A percentile compares a stretch with the other conserved stretches of the same genome.
These are phyloP conservation scores for Jacaranda copaia DNA, from an alignment of 257 asterid species.

Conservation along the genomic window DNA sequence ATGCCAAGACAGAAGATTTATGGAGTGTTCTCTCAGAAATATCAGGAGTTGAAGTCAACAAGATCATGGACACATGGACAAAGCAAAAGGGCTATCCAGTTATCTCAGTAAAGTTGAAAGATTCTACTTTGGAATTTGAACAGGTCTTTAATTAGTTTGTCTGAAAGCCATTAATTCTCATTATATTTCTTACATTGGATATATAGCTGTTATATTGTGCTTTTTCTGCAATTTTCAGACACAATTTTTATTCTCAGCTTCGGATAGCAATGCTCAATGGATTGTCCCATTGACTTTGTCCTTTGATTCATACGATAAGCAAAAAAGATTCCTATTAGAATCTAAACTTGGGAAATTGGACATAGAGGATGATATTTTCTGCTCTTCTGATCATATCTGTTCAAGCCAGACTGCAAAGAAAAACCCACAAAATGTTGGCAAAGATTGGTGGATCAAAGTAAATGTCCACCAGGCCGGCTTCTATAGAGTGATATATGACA, in stretches of 20 bases:
- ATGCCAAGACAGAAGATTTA: conserved; percentile 56
- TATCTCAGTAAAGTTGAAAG: conserved; percentile 42
- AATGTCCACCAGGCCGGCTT: conserved; percentile 52
- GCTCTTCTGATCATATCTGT: conserved; percentile 2
- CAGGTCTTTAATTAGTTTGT: conserved; percentile 38
- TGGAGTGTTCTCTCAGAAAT: conserved; percentile 53
- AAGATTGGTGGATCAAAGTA: conserved; percentile 50
- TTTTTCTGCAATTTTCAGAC: conserved; percentile 33
- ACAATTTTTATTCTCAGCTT: conserved; percentile 43
- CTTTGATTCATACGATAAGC: conserved; percentile 38
- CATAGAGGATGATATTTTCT: conserved; percentile 27
- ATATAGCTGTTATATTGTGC: not conserved
- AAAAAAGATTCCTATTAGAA: conserved; percentile 45
- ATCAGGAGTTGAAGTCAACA: conserved; percentile 48
- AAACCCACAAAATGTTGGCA: not conserved
- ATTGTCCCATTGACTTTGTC: conserved; percentile 52
- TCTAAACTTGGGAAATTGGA: conserved; percentile 36
- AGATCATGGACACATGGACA: conserved; percentile 51
- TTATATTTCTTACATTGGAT: not conserved
- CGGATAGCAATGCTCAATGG: conserved; percentile 45
- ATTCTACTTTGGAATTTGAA: conserved; percentile 40
- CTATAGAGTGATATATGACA: conserved; percentile 53
- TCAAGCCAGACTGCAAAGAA: not conserved
- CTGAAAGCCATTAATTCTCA: not conserved
- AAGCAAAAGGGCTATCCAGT: conserved; percentile 57